Evolutionary conservation across 129 eudicot genomes (phyloP).

Genomic region (Calendula officinalis): DNA sequence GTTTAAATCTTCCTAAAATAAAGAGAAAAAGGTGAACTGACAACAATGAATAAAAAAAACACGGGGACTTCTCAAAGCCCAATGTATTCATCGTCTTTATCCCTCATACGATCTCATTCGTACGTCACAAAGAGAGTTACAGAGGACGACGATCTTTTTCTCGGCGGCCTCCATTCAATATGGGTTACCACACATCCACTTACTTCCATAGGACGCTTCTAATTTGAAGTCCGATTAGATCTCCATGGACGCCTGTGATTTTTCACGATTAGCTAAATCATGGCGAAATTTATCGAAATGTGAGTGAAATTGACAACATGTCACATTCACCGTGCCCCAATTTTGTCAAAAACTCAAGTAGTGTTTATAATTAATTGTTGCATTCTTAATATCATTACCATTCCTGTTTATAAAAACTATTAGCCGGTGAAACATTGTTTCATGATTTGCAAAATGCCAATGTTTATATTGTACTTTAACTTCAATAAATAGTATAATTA

Average conservation of each 20-base stretch:
- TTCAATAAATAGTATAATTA: too few species aligned
- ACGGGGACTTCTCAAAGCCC: too few species aligned
- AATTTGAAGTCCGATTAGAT: slow-evolving; percentile 44
- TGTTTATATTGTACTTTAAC: too few species aligned
- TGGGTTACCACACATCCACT: slow-evolving; percentile 72
- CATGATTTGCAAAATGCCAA: slow-evolving; percentile 83
- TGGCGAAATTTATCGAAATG: slow-evolving; percentile 66
- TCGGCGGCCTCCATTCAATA: too few species aligned
- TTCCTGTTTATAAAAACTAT: slow-evolving; percentile 48
- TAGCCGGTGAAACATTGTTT: slow-evolving; percentile 64
- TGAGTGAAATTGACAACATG: slow-evolving; percentile 49
- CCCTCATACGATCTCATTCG: too few species aligned
- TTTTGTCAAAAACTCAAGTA: slow-evolving; percentile 51
- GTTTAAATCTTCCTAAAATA: too few species aligned
- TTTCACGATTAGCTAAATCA: slow-evolving; percentile 64
- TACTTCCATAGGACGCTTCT: slow-evolving; percentile 47
- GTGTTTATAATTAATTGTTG: slow-evolving; percentile 31
- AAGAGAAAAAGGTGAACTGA: too few species aligned
- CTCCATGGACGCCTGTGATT: slow-evolving; percentile 65
- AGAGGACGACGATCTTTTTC: too few species aligned
- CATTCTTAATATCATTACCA: slow-evolving; percentile 48
- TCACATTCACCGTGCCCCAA: slow-evolving; percentile 59
- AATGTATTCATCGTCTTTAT: too few species aligned
- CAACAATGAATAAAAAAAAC: too few species aligned
- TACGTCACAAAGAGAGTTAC: too few species aligned